These are phyloP conservation scores for Astrocystis sublimbata DNA, from an alignment of 495 filamentous ascomycete genomes.

Conservation along the genomic window DNA sequence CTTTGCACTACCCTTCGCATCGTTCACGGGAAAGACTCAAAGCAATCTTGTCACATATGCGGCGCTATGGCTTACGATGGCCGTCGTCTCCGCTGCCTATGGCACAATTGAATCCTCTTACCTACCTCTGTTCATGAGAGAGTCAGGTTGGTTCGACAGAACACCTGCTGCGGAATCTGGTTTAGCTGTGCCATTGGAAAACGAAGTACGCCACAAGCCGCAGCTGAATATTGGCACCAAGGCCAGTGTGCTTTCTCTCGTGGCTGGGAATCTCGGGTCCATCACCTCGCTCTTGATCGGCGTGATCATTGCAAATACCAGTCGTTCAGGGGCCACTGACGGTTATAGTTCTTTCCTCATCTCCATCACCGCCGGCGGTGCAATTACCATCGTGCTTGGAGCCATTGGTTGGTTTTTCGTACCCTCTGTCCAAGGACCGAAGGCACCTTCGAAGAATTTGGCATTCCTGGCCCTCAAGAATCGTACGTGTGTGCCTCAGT, in stretches of 20 bases:
- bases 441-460: conserved; percentile 18
- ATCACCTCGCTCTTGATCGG: conserved; percentile 25
- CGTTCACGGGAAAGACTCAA: conserved; percentile 18
- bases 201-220: conserved; percentile 11
- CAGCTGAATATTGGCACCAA: conserved; percentile 20
- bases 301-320: conserved; percentile 27
- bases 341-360: conserved; percentile 29
- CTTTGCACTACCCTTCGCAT: conserved; percentile 27
- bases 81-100: conserved; percentile 26
- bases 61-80: conserved; percentile 17
- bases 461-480: conserved; percentile 24
- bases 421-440: conserved; percentile 19
- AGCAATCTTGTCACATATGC: conserved; percentile 22
- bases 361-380: conserved; percentile 25
- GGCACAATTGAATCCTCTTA: conserved; percentile 27
- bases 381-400: conserved; percentile 26
- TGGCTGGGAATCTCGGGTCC: conserved; percentile 25
- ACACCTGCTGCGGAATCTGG: neutral
- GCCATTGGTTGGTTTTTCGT: conserved; percentile 23
- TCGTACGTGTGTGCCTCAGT: conserved; percentile 12
- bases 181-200: neutral
- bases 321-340: conserved; percentile 16
- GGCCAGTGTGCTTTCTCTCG: conserved; percentile 27
- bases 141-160: conserved; percentile 24
- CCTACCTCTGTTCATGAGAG: conserved; percentile 31